Conservation (phyloP, 805 yeast species). For the Candida montana region DNA sequence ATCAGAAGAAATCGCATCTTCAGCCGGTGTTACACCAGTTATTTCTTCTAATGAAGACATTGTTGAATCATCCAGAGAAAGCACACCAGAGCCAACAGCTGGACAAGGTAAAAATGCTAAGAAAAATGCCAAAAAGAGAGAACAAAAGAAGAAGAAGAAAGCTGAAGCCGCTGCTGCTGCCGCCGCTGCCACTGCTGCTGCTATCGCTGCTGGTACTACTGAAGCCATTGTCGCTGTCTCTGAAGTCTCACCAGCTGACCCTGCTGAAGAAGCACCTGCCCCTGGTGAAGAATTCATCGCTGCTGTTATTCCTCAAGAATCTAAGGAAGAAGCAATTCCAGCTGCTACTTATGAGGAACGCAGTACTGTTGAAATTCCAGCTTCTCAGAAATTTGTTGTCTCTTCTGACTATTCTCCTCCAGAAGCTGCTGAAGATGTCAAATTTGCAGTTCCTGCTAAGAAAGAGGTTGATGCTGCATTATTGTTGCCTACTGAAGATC, state of each 20-base stretch:
- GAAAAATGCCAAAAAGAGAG: slow-evolving; percentile 5
- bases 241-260: not conserved
- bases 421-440: not conserved
- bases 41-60: not conserved
- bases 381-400: not conserved
- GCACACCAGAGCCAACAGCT: slow-evolving; percentile 5
- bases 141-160: slow-evolving; percentile 9
- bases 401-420: not conserved
- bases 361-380: slow-evolving; percentile 1
- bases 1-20: not conserved
- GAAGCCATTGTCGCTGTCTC: not conserved
- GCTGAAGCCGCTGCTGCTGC: slow-evolving; percentile 7
- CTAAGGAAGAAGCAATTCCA: not conserved
- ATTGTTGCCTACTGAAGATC: slow-evolving; percentile 2
- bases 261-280: not conserved
- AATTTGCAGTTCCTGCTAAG: not conserved
- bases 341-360: not conserved
- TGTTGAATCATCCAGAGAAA: slow-evolving; percentile 1
- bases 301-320: not conserved
- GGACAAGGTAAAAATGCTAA: slow-evolving; percentile 1
- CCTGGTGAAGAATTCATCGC: not conserved
- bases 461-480: slow-evolving; percentile 8
- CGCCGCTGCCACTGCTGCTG: slow-evolving; percentile 4
- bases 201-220: slow-evolving; percentile 3
- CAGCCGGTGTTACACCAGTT: too few species aligned